Base-by-base conservation (phyloP, 345 rosid genomes). In the Kandelia obovata region DNA sequence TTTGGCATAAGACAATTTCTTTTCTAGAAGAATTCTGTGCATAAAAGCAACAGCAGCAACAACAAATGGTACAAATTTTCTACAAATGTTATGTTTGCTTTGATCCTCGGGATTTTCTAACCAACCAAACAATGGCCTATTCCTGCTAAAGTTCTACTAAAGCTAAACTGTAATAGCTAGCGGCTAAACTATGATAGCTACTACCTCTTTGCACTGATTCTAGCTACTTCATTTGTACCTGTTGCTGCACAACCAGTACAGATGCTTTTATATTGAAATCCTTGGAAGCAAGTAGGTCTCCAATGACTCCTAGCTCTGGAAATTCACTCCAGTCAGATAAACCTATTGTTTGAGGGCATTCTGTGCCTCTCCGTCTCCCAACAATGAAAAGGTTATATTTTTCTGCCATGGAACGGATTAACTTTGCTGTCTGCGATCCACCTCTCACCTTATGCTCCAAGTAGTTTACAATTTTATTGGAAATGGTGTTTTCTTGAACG, bases 251-350 rank as follows among this genome's bases (percentile, higher is more conserved):
- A 20, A 90, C 79, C 64, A 86, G 75, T 39, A 83, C 85, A 34
- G 92, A 84, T 55, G 69, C 82, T 65, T 53, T 76, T 55, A 75
- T 30, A 6, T 43, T 21, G 28, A 84, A 15, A 77, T 88, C 96
- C 4, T 65, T 60, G 8, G 94, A 84, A 17, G 92, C 87, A 37
- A 89, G 84, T 58, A 87, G 61, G 75, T 91, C 97, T 39, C 95
- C 91, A 0, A 91, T 27, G n/a, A 82, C 8, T 23, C 95, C 95
- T 37, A 91, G 78, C 71, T 91, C 95, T 0, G 91, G 86, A 57
- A 81, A 70, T 67, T 91, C 97, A 58, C 74, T 84, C 95, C 95
- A 91, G 71, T 82, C 70, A 1, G 57, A 73, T 35, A 88, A 75
- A 0, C 94, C 94, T 0, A 62, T 53, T 7, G 80, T 82, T 61